Evolutionary conservation across 495 filamentous ascomycete species (phyloP), one percentile per base, ranked within the genome.

Genomic region (Aspergillus cavernicola): DNA sequence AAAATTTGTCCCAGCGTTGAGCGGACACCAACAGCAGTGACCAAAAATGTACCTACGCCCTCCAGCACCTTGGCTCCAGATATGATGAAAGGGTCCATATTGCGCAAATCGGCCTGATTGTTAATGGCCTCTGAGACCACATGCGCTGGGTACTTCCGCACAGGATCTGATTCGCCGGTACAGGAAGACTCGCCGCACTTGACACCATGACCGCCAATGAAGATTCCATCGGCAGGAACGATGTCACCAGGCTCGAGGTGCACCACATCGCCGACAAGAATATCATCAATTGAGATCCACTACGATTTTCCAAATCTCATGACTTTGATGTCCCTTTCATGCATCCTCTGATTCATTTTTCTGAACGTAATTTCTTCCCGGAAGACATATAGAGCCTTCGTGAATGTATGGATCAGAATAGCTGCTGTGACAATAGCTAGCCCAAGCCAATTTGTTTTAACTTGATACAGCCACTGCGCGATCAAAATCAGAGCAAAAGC

Each of bases 51-150:
- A 0, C 90, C 90, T 20, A 93, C 81, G 23, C 92, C 92, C 69
- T 97, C 92, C 45, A 90, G 88, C 29, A 97, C 89, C 65, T 92
- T 92, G 7, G 86, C 83, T 31, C 92, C 92, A 11, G 92, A 97
- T 32, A 96, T 79, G 56, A 97, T 95, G 66, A 97, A 96, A 1
- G 91, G 92, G 58, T 97, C 92, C 69, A n/a, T n/a, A n/a, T n/a
- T n/a, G n/a, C n/a, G n/a, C n/a, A n/a, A n/a, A n/a, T n/a, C n/a
- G n/a, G n/a, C n/a, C n/a, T n/a, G n/a, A n/a, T n/a, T n/a, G n/a
- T 93, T 83, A 51, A 97, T 90, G 4, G 88, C 87, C 29, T 74
- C 74, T 56, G 80, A 95, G 16, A 95, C 92, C 11, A 92, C 90
- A 20, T 92, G 85, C 7, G 77, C 87, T 1, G 82, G 59, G 22